Conservation (phyloP, 768 basidiomycete species). For the Leccinum boreale region DNA sequence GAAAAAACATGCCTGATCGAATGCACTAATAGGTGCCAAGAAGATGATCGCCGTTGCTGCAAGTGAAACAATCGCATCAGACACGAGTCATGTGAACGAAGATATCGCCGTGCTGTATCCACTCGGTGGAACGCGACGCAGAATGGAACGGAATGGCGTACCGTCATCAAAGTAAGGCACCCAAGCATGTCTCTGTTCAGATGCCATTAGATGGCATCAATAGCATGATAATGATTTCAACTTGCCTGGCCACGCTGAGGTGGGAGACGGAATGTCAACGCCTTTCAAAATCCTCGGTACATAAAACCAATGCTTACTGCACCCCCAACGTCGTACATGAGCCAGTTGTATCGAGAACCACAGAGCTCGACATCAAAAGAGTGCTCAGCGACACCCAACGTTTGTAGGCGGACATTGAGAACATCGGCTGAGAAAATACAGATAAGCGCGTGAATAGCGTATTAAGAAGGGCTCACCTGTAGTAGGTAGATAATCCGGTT, state of each 20-base stretch:
- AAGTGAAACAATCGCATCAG: constrained; percentile 7
- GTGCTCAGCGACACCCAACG: constrained; percentile 76
- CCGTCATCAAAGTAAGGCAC: constrained; percentile 85
- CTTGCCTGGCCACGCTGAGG: constrained; percentile 60
- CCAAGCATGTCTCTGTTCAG: constrained; percentile 68
- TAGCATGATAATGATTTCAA: constrained; percentile 8
- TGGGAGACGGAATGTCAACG: constrained; percentile 8
- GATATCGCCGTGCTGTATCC: constrained; percentile 18
- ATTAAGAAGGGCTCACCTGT: constrained; percentile 43
- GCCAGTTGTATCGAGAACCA: constrained; percentile 67
- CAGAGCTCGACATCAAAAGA: constrained; percentile 64
- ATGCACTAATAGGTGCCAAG: constrained; percentile 81
- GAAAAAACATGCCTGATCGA: constrained; percentile 64
- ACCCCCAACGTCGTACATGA: constrained; percentile 81
- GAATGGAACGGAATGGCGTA: constrained; percentile 32
- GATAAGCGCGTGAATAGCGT: background rate
- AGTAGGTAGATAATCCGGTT: constrained; percentile 67
- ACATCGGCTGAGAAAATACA: constrained; percentile 55
- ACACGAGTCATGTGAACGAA: constrained; percentile 6
- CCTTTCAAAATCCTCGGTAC: background rate
- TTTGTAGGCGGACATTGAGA: constrained; percentile 76
- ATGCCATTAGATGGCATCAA: constrained; percentile 15
- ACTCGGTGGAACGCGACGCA: constrained; percentile 7
- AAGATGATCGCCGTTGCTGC: constrained; percentile 83
- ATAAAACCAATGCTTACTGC: constrained; percentile 48